Conservation (phyloP, 306 rosid species). For the Cicer arietinum region DNA sequence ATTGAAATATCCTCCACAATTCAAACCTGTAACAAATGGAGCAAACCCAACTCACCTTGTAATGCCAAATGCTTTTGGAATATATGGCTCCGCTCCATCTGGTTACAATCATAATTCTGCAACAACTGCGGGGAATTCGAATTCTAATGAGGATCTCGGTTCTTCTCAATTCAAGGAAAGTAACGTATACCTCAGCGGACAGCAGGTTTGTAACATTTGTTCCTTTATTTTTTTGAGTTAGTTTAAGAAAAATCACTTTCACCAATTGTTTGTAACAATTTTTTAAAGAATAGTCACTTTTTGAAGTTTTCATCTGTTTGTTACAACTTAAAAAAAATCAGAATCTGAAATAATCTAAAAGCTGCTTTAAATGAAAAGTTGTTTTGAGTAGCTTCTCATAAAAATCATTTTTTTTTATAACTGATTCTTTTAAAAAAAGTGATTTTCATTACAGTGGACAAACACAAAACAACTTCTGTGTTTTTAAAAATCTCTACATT, state of each 20-base stretch:
- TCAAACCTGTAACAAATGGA: slow-evolving; percentile 78
- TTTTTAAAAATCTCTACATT: too few relatives aligned
- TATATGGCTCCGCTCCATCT: slow-evolving; percentile 79
- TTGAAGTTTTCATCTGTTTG: too few relatives aligned
- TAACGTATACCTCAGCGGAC: slow-evolving; percentile 82
- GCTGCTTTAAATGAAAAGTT: too few relatives aligned
- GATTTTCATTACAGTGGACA: too few relatives aligned
- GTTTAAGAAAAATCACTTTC: not conserved
- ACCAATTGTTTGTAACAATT: not conserved
- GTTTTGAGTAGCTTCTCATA: too few relatives aligned
- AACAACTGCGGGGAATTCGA: slow-evolving; percentile 68
- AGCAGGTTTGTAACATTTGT: slow-evolving; percentile 79
- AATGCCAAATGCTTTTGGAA: slow-evolving; percentile 79
- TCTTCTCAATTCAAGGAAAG: slow-evolving; percentile 88
- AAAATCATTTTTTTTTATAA: too few relatives aligned
- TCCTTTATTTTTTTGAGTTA: not conserved
- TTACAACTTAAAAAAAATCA: too few relatives aligned
- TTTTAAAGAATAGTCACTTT: too few relatives aligned
- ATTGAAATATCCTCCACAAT: slow-evolving; percentile 90
- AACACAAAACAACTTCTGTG: too few relatives aligned
- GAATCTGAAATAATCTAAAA: too few relatives aligned
- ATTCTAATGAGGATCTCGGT: slow-evolving; percentile 78
- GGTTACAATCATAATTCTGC: slow-evolving; percentile 84
- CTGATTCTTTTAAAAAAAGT: too few relatives aligned
- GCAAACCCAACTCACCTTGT: slow-evolving; percentile 80